Evolutionary conservation across 768 basidiomycete species (phyloP), one percentile per base, ranked within the genome.

Genomic region (Dacryopinax spathularia): DNA sequence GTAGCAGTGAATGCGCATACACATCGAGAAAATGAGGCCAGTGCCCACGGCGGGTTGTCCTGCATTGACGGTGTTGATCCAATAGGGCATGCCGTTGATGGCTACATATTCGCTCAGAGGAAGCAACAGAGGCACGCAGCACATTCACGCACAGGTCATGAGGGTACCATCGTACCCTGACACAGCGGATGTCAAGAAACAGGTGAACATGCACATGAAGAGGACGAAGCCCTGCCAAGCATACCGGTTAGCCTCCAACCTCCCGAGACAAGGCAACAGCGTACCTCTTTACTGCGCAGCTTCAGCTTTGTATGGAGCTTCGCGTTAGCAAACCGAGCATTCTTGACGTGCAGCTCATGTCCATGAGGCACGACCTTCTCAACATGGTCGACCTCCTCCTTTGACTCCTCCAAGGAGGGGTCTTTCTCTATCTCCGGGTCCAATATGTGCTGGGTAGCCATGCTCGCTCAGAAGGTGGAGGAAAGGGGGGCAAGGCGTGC

Each of bases 1-100:
- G 20, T 9, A 34, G n/a, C 7, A 61, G 29, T 35, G 15, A 44
- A 35, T 1, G n/a, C 3, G 39, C 27, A 59, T 62, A 65, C 66
- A 71, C 37, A 71, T 71, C 4, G 70, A 69, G 66, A 71, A 71
- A 59, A 71, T 71, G 33, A 71, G 65, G 33, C 68, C 68, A 10
- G 70, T 71, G 12, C 48, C 48, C 18, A 65, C 61, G 16, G 68
- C 70, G 25, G 69, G 61, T 13, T 59, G 61, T 25, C 69, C 69
- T 18, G 66, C 59, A 60, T 68, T 68, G 65, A 70, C 25, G 18
- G 48, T 56, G 13, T 13, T 20, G 29, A 56, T 56, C 48, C 48
- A 56, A 29, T 27, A 56, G 48, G 48, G 48, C 48, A 56, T 56
- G 29, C 48, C 48, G 18, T 56, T 56, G 25, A 56, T 56, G 6